phyloP scores from a whole-genome alignment of 495 filamentous ascomycete genomes.

The Echria macrotheca region DNA sequence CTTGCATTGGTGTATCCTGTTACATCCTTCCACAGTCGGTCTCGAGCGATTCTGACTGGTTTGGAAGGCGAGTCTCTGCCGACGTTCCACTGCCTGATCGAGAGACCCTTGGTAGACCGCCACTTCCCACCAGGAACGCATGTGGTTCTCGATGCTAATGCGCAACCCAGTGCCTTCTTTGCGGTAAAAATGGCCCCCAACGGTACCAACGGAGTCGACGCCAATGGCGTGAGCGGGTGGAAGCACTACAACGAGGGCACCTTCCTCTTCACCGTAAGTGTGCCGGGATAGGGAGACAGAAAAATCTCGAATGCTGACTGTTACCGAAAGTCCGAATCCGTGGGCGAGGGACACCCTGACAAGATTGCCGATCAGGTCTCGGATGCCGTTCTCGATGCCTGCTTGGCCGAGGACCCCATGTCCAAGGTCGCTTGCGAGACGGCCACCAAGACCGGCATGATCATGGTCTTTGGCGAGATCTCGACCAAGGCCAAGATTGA shows the following conservation, averaged over 20 bases:
- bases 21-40: no score
- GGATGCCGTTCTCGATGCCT: slow-evolving; percentile 97
- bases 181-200: slow-evolving; percentile 65
- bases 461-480: slow-evolving; percentile 99
- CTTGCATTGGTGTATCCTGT: no score
- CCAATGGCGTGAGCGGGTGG: slow-evolving; percentile 37
- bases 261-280: slow-evolving; percentile 87
- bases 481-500: slow-evolving; percentile 91
- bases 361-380: slow-evolving; percentile 99
- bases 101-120: no score
- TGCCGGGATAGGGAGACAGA: slow-evolving; percentile 16
- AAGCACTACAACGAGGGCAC: slow-evolving; percentile 57
- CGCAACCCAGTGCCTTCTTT: no score
- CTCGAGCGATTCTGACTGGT: no score
- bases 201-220: slow-evolving; percentile 28
- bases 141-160: no score
- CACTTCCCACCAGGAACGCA: no score
- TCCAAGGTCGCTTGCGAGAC: slow-evolving; percentile 99
- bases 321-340: slow-evolving; percentile 96
- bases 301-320: slow-evolving; percentile 6
- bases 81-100: no score
- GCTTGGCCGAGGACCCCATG: slow-evolving; percentile 84
- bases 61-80: no score
- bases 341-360: slow-evolving; percentile 96
- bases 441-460: slow-evolving; percentile 98